These are phyloP conservation scores for Salix exigua DNA, from an alignment of 345 rosid genomes.

Conservation along the genomic window DNA sequence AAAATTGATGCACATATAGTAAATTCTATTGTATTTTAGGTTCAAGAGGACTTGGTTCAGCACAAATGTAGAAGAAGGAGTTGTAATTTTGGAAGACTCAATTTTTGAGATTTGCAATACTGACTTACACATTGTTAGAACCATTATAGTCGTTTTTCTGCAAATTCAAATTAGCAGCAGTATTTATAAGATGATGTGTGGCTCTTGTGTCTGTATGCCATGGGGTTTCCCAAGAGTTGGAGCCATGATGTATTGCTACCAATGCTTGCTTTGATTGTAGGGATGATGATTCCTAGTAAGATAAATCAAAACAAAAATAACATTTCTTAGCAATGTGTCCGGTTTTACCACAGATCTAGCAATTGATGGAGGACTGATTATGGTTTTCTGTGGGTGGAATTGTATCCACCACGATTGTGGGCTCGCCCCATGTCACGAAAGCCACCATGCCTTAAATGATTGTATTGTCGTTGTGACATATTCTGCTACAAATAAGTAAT, in stretches of 20 bases:
- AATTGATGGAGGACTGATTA: not conserved
- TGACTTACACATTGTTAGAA: too few relatives aligned
- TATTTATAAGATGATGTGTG: not conserved
- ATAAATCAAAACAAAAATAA: too few relatives aligned
- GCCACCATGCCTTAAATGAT: too few relatives aligned
- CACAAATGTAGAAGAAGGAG: not conserved
- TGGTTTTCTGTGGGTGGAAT: not conserved
- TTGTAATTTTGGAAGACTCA: not conserved
- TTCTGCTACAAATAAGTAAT: too few relatives aligned
- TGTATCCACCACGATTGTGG: not conserved
- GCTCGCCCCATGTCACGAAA: not conserved
- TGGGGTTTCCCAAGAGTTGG: not conserved
- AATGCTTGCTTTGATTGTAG: not conserved
- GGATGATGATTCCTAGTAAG: not conserved
- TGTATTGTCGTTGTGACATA: too few relatives aligned
- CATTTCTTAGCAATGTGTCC: not conserved
- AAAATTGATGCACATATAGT: rapidly evolving
- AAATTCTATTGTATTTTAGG: too few relatives aligned
- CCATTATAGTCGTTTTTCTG: not conserved
- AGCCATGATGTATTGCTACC: not conserved
- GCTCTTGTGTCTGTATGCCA: not conserved
- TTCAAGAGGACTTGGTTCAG: not conserved
- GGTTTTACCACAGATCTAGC: not conserved
- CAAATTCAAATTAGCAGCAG: not conserved
- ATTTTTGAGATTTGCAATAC: too few relatives aligned